Evolutionary conservation across 352 stramenopile species (phyloP).

Genomic region (Halophytophthora batemanensis): DNA sequence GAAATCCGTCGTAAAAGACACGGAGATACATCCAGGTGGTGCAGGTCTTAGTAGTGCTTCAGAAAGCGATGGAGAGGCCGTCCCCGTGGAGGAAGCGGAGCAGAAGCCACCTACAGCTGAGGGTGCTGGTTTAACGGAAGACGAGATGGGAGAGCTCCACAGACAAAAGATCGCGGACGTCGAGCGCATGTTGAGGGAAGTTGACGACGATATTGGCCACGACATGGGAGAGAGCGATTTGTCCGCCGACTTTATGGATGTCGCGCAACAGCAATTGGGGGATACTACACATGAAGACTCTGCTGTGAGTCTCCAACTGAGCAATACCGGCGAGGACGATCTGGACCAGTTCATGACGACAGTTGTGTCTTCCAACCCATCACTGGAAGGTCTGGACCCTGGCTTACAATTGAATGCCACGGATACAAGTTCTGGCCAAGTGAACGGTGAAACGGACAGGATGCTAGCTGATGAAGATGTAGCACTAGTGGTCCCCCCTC

Average conservation of each 20-base stretch:
- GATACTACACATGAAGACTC: constrained; percentile 2
- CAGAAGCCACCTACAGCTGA: not conserved
- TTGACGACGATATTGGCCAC: constrained; percentile 16
- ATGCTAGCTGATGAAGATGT: too few relatives aligned
- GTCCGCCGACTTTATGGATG: constrained; percentile 33
- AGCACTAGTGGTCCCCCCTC: not conserved
- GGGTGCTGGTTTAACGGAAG: not conserved
- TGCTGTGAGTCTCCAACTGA: constrained; percentile 4
- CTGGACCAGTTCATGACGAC: too few relatives aligned
- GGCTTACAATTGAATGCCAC: too few relatives aligned
- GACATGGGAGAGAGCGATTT: constrained; percentile 24
- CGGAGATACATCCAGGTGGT: too few relatives aligned
- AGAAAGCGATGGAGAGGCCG: not conserved
- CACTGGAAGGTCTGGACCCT: too few relatives aligned
- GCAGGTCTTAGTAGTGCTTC: not conserved
- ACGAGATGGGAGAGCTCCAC: constrained; percentile 19
- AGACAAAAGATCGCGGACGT: constrained; percentile 19
- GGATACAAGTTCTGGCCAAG: too few relatives aligned
- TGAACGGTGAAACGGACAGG: too few relatives aligned
- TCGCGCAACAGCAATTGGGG: constrained; percentile 19
- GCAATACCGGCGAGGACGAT: not conserved
- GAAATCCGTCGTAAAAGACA: too few relatives aligned
- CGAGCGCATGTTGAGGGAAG: constrained; percentile 18
- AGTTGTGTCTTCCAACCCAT: too few relatives aligned
- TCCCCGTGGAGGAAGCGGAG: not conserved